Percentiles rank a stretch among this genome's conserved stretches.
Evolutionary conservation across 495 filamentous ascomycete genomes (phyloP).

Genomic region (Talaromyces borbonicus): DNA sequence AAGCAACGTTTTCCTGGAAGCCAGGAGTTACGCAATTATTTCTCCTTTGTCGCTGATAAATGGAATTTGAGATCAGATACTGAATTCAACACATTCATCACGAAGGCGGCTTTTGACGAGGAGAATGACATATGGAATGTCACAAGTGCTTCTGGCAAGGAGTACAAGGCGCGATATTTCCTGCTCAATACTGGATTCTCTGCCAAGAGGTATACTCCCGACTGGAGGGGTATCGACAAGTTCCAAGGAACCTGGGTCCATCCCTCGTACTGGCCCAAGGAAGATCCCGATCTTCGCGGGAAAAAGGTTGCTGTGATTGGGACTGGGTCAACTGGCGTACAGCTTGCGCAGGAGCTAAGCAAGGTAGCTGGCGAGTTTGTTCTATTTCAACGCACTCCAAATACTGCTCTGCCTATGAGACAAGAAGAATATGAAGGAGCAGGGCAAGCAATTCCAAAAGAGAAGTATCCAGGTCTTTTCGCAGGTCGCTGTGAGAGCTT

Average conservation of each 20-base stretch:
- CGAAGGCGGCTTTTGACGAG: conserved; percentile 16
- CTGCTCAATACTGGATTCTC: conserved; percentile 5
- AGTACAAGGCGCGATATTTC: conserved; percentile 6
- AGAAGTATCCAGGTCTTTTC: conserved; percentile 29
- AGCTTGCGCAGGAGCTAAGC: conserved; percentile 26
- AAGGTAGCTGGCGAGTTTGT: conserved; percentile 23
- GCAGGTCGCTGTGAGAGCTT: conserved; percentile 3
- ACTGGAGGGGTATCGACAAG: conserved; percentile 15
- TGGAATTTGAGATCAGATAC: conserved; percentile 19
- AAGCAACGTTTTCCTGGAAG: conserved; percentile 12
- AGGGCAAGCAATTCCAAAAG: conserved; percentile 29
- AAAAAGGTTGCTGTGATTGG: conserved; percentile 43
- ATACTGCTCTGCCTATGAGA: conserved; percentile 40
- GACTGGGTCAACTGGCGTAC: conserved; percentile 41
- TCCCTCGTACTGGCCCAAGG: conserved; percentile 29
- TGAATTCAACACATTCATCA: conserved; percentile 18
- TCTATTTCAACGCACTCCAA: conserved; percentile 42
- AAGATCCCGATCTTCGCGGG: conserved; percentile 26
- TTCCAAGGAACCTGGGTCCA: conserved; percentile 27
- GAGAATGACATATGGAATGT: conserved; percentile 10
- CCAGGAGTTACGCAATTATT: background rate
- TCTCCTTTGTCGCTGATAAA: conserved; percentile 14
- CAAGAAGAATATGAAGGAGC: conserved; percentile 25
- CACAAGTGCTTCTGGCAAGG: conserved; percentile 11
- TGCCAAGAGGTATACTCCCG: conserved; percentile 16